Evolutionary conservation across 495 filamentous ascomycete genomes (phyloP), one percentile per base, ranked within the genome.

Genomic region (Podospora australis): DNA sequence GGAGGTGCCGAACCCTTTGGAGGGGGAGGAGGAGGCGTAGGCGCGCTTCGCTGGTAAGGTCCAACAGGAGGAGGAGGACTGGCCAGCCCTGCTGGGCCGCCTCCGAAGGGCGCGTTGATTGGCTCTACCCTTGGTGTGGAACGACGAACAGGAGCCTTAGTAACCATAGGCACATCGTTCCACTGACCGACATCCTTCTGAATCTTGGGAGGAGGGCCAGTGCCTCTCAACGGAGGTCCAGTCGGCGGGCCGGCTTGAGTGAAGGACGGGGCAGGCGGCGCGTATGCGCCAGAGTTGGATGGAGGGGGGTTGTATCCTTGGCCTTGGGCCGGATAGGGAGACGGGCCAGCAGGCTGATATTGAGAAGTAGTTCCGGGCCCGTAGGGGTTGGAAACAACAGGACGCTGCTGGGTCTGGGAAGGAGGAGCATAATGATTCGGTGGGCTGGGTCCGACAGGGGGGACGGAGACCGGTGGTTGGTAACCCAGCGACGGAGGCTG

Each of bases 111-210:
- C 23, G 83, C 75, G 38, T 70, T 77, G 42, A 87, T 77, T 11
- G 82, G 64, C 20, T 68, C 68, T 39, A 77, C 64, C 30, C 76
- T 79, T 23, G 90, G 89, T 9, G 90, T 95, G 29, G 71, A 74
- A 57, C 82, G 76, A 46, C 89, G 78, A 9, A 76, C 70, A 21
- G 84, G 79, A 32, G 83, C 71, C 62, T 90, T 94, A 23, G 80
- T 76, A 22, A 96, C 87, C 55, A 95, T 81, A 1, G 92, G 92
- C 47, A 91, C 81, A 67, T 99, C 92, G 55, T 99, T 99, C 92
- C 92, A 99, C 44, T 84, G 83, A 26, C 80, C 78, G 34, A 80
- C 78, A 49, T 85, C 81, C 49, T 78, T 80, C 49, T 78, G 78
- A 50, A 77, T 76, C 49, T 80, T 85, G 14, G 86, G 76, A 44